Base-by-base conservation (phyloP, 2,329 filamentous ascomycete species). In the Pseudogymnoascus sp. region DNA sequence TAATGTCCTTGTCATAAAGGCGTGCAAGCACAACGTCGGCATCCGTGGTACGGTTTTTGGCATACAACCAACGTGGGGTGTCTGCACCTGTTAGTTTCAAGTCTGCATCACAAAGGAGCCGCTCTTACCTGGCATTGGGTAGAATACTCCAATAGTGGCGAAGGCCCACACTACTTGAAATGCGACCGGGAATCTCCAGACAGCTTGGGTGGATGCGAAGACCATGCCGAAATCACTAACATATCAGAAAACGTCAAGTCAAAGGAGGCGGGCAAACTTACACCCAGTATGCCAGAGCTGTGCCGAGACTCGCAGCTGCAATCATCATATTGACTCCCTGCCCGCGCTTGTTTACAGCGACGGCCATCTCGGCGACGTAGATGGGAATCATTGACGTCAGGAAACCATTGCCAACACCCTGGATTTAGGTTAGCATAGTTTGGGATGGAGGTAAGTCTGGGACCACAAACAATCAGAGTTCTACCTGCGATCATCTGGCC, bases 401-500 rank as follows among this genome's bases (percentile, higher is more conserved):
- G 59, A 73, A 70, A 31, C 73, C 73, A 65, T 74, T 74, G 31
- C 71, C 72, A 64, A 74, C 67, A 59, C 73, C 73, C 71, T 72
- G n/a, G 10, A 33, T 13, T 63, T 23, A 33, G 15, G 13, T 57
- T 57, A 57, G 50, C 28, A 57, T 19, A 57, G 26, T n/a, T 57
- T 57, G 2, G 9, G 6, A 7, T 57, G 3, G 10, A 33, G 10
- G 33, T 13, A 19, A 33, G 10, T 7, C 10, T 57, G 10, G n/a
- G n/a, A 28, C 50, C 3, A 71, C 72, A 8, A 69, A 61, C 70
- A 63, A 71, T 71, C 26, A 72, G 59, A 26, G 70, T 66, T 38
- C 70, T 63, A 11, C 70, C 70, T 36, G 70, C 70, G 61, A 72
- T 73, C 36, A 74, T 35, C 61, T 74, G 72, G 10, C 71, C 70